Evolutionary conservation across 768 basidiomycete genomes (phyloP), one percentile per base, ranked within the genome.

Genomic region (Trametes villosa): DNA sequence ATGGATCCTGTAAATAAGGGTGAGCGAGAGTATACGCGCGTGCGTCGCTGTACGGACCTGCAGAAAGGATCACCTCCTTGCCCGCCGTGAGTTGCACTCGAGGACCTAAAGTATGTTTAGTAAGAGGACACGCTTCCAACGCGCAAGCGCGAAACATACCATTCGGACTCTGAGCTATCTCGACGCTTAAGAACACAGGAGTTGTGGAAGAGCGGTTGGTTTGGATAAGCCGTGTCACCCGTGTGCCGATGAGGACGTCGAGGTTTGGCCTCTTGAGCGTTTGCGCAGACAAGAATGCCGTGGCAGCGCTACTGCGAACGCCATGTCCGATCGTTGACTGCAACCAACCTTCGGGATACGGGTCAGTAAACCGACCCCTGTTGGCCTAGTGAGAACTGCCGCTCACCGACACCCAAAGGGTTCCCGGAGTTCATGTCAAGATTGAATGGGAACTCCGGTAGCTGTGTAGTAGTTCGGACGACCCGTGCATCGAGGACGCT

Each of bases 341-440:
- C 12, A 27, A 4, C 47, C 47, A 49, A 17, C 47, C 47, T 52
- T 4, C 30, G 38, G n/a, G 36, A 4, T 4, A 38, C n/a, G n/a
- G 34, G 36, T 38, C 36, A 38, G 36, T 4, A 12, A 34, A n/a
- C 30, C 36, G n/a, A 38, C 15, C 15, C 36, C n/a, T n/a, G n/a
- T n/a, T n/a, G n/a, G n/a, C 36, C 11, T 38, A 12, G 4, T 15
- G 36, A 12, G 15, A 12, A 38, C 36, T 38, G n/a, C 4, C 20
- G 27, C 41, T 31, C 22, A 48, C 49, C 34, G 20, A 51, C 20
- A 51, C 82, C 82, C 8, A 80, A 54, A 0, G 75, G 74, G 11
- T 65, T 69, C 15, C 82, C 81, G 26, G 75, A 73, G 60, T 81
- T 81, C 57, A 71, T 71, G 64, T 83, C 82, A 15, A 68, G 33